Conservation (phyloP, 1,284 basidiomycete genomes). For the Boletellus dicymbophilus region DNA sequence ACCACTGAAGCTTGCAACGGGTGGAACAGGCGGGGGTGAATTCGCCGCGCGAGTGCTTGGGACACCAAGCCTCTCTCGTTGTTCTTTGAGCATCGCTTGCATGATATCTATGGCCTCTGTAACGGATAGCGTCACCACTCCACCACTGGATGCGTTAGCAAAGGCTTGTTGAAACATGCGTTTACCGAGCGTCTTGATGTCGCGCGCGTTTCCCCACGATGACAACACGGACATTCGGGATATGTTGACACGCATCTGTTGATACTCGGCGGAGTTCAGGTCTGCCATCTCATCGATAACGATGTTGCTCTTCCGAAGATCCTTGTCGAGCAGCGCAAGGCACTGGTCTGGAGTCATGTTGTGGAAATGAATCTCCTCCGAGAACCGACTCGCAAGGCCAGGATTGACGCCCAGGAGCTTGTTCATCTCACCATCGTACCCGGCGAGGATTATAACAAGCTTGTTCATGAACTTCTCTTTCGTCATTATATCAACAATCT, state of each 20-base stretch:
- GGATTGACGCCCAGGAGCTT: slow-evolving; percentile 54
- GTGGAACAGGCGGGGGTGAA: slow-evolving; percentile 17
- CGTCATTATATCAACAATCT: slow-evolving; percentile 62
- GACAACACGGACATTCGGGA: slow-evolving; percentile 41
- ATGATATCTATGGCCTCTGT: slow-evolving; percentile 23
- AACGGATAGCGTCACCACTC: slow-evolving; percentile 7
- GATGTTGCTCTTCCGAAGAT: slow-evolving; percentile 47
- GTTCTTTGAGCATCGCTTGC: slow-evolving; percentile 24
- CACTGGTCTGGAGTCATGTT: slow-evolving; percentile 52
- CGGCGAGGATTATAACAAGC: slow-evolving; percentile 65
- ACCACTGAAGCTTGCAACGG: slow-evolving; percentile 21
- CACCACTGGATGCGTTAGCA: slow-evolving; percentile 19
- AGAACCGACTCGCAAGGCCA: slow-evolving; percentile 65
- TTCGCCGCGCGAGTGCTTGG: slow-evolving; percentile 10
- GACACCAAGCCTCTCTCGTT: slow-evolving; percentile 26
- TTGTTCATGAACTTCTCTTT: slow-evolving; percentile 54
- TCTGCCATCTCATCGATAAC: slow-evolving; percentile 38
- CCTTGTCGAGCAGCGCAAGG: slow-evolving; percentile 45
- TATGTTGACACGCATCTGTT: slow-evolving; percentile 39
- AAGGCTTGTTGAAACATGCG: slow-evolving; percentile 41
- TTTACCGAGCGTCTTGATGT: slow-evolving; percentile 54
- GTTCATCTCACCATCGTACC: slow-evolving; percentile 68
- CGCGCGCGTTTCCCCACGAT: slow-evolving; percentile 67
- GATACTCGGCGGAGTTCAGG: slow-evolving; percentile 29
- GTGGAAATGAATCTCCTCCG: slow-evolving; percentile 54